Evolutionary conservation across 1,284 basidiomycete genomes (phyloP), one percentile per base, ranked within the genome.

Genomic region (Apiotrichum sp.): DNA sequence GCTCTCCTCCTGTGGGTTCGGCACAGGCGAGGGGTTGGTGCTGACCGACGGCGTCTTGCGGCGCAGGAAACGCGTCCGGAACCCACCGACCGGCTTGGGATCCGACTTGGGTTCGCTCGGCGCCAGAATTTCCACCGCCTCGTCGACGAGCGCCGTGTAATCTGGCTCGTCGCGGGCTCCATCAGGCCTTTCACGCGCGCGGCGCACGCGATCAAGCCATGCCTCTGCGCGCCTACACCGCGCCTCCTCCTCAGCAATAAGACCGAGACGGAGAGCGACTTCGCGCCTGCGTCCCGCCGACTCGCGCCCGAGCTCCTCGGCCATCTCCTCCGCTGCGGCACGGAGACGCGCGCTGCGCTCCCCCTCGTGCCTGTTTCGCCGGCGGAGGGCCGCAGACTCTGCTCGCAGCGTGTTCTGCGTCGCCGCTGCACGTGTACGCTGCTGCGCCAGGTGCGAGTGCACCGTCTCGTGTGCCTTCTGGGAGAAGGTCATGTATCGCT

Each of bases 401-500:
- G 55, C 72, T n/a, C 71, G 63, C 40, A 88, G 76, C 0, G 85
- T 85, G 4, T 80, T 66, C 6, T 83, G 74, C 0, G 86, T 88
- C 0, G 86, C 82, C 0, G 80, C 74, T 54, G 89, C 83, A 4
- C 89, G 81, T 0, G 79, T 71, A 46, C 73, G 71, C 22, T 76
- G 69, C 3, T 83, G 78, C 8, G 79, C 78, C 45, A 91, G 79
- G 31, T 87, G 82, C 4, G 77, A 71, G 66, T 89, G 87, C 1
- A 91, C 80, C 1, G 81, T 75, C 53, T 87, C 81, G 11, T 86
- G 87, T 7, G 87, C 84, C 16, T 84, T 80, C 71, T 93, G 89
- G 2, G 89, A 89, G 73, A 92, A 93, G 65, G 86, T 87, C 89
- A 92, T 93, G 72, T 93, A 93, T 47, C 88, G 82, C 53, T 89